Conservation (phyloP, 2,329 filamentous ascomycete species). For the Triangularia verruculosa region DNA sequence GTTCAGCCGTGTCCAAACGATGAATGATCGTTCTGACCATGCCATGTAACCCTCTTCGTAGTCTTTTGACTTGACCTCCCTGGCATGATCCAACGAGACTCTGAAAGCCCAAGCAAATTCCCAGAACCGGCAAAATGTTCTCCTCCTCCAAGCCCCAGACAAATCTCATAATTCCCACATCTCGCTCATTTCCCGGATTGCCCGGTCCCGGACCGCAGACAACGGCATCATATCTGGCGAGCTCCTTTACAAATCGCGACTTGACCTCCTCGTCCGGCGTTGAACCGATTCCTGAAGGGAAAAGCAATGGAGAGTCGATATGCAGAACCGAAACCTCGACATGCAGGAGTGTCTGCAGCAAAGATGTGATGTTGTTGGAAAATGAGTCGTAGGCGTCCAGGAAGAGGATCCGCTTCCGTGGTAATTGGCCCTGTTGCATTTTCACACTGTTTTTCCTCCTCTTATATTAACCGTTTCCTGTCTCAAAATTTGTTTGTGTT, state of each 20-base stretch:
- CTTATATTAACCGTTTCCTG: neutral
- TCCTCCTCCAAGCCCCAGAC: conserved; percentile 67
- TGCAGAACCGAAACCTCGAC: conserved; percentile 68
- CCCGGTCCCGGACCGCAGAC: conserved; percentile 91
- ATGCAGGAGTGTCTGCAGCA: conserved; percentile 67
- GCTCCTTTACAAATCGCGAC: conserved; percentile 43
- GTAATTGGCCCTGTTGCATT: neutral
- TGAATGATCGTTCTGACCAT: conserved; percentile 70
- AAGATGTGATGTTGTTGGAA: conserved; percentile 86
- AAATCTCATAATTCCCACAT: conserved; percentile 77
- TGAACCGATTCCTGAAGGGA: conserved; percentile 27
- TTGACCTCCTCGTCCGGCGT: conserved; percentile 4
- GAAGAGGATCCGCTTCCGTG: conserved; percentile 62
- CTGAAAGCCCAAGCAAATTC: conserved; percentile 88
- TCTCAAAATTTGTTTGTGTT: neutral
- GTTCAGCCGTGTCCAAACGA: conserved; percentile 19
- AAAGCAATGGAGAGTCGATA: conserved; percentile 61
- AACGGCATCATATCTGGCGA: conserved; percentile 71
- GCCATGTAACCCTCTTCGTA: conserved; percentile 76
- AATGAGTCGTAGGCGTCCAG: conserved; percentile 97
- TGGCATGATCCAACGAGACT: conserved; percentile 64
- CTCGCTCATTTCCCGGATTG: conserved; percentile 65
- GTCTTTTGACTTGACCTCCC: conserved; percentile 62
- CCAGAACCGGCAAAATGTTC: conserved; percentile 71
- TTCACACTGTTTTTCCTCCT: neutral